phyloP scores from a whole-genome alignment of 1,139 yeast species.

The Suhomyces ambrosiae region DNA sequence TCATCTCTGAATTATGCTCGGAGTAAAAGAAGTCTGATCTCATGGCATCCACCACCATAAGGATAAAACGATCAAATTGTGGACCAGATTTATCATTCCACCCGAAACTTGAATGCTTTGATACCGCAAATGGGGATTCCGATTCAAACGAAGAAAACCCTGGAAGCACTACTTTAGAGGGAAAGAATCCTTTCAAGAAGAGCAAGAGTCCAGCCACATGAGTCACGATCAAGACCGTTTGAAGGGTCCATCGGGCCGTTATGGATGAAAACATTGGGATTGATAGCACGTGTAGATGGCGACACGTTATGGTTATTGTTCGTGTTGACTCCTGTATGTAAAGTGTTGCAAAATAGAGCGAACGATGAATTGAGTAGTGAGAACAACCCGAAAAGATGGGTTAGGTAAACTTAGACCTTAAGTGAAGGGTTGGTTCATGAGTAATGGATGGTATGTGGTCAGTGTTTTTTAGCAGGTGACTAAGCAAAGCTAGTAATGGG shows the following conservation, averaged over 20 bases:
- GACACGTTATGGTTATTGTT: too few species aligned
- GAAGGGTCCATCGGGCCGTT: constrained; percentile 12
- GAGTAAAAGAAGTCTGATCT: constrained; percentile 85
- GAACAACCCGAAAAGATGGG: too few species aligned
- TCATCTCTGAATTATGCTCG: constrained; percentile 57
- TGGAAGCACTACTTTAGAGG: constrained; percentile 72
- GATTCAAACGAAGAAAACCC: constrained; percentile 48
- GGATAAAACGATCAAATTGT: constrained; percentile 65
- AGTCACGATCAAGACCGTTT: constrained; percentile 9
- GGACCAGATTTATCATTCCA: constrained; percentile 28
- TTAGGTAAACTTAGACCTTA: too few species aligned
- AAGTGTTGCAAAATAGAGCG: too few species aligned
- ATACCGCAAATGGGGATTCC: constrained; percentile 23
- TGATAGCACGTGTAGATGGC: too few species aligned
- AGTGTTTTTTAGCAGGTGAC: too few species aligned
- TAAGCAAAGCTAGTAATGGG: too few species aligned
- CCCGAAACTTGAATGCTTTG: constrained; percentile 3
- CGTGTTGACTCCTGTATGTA: too few species aligned
- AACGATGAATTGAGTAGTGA: too few species aligned
- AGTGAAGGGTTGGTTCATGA: too few species aligned
- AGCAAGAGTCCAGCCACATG: constrained; percentile 55
- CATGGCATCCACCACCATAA: constrained; percentile 92
- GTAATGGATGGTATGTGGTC: too few species aligned
- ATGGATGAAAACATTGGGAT: constrained; percentile 9
- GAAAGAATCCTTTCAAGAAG: constrained; percentile 85